Evolutionary conservation across 495 filamentous ascomycete genomes (phyloP).

Genomic region (Durotheca rogersii): DNA sequence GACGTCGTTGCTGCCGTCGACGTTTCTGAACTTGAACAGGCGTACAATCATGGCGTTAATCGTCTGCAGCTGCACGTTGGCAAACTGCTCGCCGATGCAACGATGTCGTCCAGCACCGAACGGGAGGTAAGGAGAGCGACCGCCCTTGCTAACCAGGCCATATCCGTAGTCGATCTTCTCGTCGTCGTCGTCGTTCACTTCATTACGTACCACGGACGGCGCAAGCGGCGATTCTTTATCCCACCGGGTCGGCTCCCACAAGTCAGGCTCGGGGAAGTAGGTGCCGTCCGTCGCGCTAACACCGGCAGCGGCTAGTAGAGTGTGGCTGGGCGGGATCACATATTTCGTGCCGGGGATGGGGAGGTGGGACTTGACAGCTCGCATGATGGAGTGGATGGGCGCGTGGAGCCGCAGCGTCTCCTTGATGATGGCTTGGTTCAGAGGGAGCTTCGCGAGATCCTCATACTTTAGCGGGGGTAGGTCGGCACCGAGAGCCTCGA

Average conservation of each 20-base stretch:
- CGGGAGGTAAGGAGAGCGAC: conserved; percentile 82
- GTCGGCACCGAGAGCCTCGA: conserved; percentile 59
- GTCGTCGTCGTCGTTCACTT: conserved; percentile 65
- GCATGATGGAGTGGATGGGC: conserved; percentile 83
- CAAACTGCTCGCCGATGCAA: conserved; percentile 97
- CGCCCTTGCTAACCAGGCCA: conserved; percentile 86
- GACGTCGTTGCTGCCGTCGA: conserved; percentile 65
- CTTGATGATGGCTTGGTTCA: conserved; percentile 71
- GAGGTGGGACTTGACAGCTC: conserved; percentile 78
- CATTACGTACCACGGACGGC: conserved; percentile 47
- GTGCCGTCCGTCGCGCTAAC: conserved; percentile 66
- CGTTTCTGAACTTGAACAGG: conserved; percentile 70
- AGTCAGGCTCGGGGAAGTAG: conserved; percentile 77
- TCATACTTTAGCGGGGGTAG: conserved; percentile 66
- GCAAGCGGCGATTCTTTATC: conserved; percentile 51
- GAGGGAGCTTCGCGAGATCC: conserved; percentile 65
- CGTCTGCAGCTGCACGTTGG: conserved; percentile 84
- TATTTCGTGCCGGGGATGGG: conserved; percentile 75
- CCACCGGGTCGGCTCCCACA: conserved; percentile 92
- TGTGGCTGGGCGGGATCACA: conserved; percentile 72
- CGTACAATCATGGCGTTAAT: conserved; percentile 81
- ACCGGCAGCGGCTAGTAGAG: conserved; percentile 78
- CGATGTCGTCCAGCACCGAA: conserved; percentile 93
- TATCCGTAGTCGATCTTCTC: conserved; percentile 91
- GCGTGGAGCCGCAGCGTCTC: conserved; percentile 80